Percentiles rank a stretch among this genome's conserved stretches.
Evolutionary conservation across 2,329 filamentous ascomycete species (phyloP).

Genomic region (Metarhizium anisopliae): DNA sequence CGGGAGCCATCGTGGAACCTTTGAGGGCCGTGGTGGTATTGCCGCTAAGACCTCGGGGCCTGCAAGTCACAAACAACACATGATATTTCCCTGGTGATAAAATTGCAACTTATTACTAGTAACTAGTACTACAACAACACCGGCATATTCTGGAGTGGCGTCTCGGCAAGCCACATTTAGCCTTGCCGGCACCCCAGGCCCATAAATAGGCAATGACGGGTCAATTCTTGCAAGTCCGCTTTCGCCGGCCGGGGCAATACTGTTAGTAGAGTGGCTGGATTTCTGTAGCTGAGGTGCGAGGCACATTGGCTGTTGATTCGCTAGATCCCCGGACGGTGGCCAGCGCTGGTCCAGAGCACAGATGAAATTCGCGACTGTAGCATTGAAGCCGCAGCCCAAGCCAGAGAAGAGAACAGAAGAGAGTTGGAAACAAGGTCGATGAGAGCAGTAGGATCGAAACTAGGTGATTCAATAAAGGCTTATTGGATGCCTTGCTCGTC

Average conservation of each 20-base stretch:
- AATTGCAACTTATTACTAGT: neutral
- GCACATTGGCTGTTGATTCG: no score
- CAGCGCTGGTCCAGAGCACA: no score
- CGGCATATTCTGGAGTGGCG: neutral
- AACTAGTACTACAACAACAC: neutral
- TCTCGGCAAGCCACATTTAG: neutral
- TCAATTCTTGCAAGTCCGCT: neutral
- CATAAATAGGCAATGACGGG: neutral
- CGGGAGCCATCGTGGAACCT: no score
- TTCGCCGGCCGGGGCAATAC: no score
- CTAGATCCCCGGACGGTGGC: no score
- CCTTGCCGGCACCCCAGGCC: neutral
- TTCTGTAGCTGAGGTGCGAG: no score
- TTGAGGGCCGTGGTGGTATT: no score
- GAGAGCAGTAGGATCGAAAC: neutral
- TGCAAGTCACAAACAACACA: no score
- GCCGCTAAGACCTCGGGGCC: no score
- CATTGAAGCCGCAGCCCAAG: neutral
- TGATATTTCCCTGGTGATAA: no score
- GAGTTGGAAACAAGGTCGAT: neutral
- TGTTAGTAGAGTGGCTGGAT: no score
- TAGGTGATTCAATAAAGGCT: neutral
- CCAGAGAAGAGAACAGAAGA: neutral
- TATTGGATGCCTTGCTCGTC: neutral
- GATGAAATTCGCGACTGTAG: no score